Percentiles rank a stretch among this genome's conserved stretches.
phyloP scores from a whole-genome alignment of 2,329 filamentous ascomycete genomes.

The Tolypocladium nubicola region DNA sequence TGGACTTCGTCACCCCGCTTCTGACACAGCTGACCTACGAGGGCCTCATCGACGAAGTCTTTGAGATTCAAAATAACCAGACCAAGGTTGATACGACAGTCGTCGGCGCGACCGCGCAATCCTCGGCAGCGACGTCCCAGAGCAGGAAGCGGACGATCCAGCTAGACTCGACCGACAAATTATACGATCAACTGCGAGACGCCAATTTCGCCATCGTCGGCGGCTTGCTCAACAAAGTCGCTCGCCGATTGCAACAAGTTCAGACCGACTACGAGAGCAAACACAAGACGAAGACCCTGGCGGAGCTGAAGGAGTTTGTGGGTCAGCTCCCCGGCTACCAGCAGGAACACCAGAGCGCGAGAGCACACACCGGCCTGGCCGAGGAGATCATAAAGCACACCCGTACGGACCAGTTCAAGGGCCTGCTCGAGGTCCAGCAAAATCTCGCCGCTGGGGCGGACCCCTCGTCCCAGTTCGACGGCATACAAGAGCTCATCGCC shows the following conservation, averaged over 20 bases:
- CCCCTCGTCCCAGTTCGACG: constrained; percentile 78
- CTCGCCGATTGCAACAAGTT: constrained; percentile 71
- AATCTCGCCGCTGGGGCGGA: constrained; percentile 87
- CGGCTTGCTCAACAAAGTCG: constrained; percentile 78
- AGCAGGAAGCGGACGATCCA: constrained; percentile 76
- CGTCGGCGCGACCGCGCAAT: constrained; percentile 62
- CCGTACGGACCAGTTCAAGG: constrained; percentile 77
- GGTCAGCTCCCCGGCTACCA: constrained; percentile 85
- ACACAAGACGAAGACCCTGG: constrained; percentile 75
- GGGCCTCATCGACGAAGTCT: constrained; percentile 87
- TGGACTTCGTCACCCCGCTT: constrained; percentile 84
- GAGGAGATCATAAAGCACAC: constrained; percentile 96
- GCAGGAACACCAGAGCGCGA: constrained; percentile 85
- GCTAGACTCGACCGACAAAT: constrained; percentile 78
- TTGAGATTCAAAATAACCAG: constrained; percentile 85
- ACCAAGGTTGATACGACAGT: constrained; percentile 87
- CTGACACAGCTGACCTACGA: constrained; percentile 96
- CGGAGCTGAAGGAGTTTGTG: constrained; percentile 92
- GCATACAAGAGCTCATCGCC: constrained; percentile 89
- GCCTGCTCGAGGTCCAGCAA: constrained; percentile 86
- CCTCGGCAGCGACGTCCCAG: constrained; percentile 44
- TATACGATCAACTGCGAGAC: constrained; percentile 81
- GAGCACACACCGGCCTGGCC: constrained; percentile 80
- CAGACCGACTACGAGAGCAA: constrained; percentile 85
- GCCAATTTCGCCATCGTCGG: constrained; percentile 95